These are phyloP conservation scores for Myriosclerotinia scirpicola DNA, from an alignment of 2,329 filamentous ascomycete genomes.

Conservation along the genomic window DNA sequence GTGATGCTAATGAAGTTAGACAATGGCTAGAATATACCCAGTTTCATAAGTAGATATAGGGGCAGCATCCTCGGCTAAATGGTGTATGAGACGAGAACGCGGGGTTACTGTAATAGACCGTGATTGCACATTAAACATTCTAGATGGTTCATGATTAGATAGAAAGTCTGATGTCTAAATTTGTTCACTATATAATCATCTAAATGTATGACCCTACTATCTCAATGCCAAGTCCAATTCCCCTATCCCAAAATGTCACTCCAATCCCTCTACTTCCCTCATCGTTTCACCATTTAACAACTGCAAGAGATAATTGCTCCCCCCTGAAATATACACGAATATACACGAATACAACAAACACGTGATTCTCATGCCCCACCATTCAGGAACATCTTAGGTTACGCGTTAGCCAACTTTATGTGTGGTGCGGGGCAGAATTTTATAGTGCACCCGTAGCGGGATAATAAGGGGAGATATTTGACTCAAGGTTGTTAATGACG, in stretches of 20 bases:
- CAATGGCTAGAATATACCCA: slow-evolving; percentile 31
- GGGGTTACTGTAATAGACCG: neutral
- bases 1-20: slow-evolving; percentile 23
- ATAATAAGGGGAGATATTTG: slow-evolving; percentile 11
- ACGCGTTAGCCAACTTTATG: slow-evolving; percentile 13
- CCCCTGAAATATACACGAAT: neutral
- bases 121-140: neutral
- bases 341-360: neutral
- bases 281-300: neutral
- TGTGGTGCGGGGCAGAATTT: slow-evolving; percentile 23
- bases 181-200: neutral
- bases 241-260: no score
- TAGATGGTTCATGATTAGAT: neutral
- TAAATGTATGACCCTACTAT: neutral
- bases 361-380: slow-evolving; percentile 16
- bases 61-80: neutral
- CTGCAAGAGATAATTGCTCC: neutral
- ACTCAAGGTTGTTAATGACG: neutral
- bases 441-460: slow-evolving; percentile 15
- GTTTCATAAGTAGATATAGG: slow-evolving; percentile 10
- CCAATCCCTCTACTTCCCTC: neutral
- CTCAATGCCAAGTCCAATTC: neutral
- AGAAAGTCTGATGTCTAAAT: neutral
- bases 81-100: neutral
- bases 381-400: neutral